phyloP scores from a whole-genome alignment of 1,284 basidiomycete genomes.

The Rhodotorula sp. region DNA sequence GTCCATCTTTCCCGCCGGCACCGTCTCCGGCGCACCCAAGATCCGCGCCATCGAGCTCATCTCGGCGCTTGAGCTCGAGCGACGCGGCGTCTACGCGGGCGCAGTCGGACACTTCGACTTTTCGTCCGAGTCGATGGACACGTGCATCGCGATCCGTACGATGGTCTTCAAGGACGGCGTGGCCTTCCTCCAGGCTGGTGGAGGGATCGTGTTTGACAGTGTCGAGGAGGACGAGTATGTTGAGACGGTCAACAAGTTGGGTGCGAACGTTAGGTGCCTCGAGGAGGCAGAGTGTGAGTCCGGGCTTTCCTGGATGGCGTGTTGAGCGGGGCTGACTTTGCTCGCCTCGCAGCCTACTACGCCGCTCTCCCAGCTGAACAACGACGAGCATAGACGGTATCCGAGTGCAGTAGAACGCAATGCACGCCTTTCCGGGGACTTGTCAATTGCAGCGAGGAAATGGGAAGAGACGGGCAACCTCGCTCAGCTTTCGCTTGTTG shows the following conservation, averaged over 20 bases:
- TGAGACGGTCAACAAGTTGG: conserved; percentile 94
- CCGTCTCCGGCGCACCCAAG: conserved; percentile 98
- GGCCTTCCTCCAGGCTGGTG: conserved; percentile 86
- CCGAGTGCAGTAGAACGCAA: background rate
- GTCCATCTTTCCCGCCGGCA: conserved; percentile 98
- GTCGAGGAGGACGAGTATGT: conserved; percentile 95
- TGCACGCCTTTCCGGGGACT: too few relatives aligned
- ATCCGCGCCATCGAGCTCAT: conserved; percentile 97
- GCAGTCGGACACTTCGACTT: conserved; percentile 98
- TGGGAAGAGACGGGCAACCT: too few relatives aligned
- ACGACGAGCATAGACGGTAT: background rate
- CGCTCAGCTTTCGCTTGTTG: too few relatives aligned
- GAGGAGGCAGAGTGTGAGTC: conserved; percentile 77
- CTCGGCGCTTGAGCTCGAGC: conserved; percentile 80
- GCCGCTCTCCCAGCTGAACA: conserved; percentile 9
- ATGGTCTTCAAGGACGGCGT: conserved; percentile 92
- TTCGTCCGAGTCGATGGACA: conserved; percentile 91
- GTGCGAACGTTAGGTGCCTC: conserved; percentile 80
- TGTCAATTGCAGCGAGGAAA: too few relatives aligned
- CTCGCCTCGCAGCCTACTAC: conserved; percentile 4
- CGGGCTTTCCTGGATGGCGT: too few relatives aligned
- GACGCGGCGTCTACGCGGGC: conserved; percentile 92
- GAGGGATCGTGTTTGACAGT: conserved; percentile 96
- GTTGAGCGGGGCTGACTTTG: background rate
- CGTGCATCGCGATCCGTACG: conserved; percentile 97